phyloP scores from a whole-genome alignment of 129 eudicot genomes.

The Smallanthus sonchifolius region DNA sequence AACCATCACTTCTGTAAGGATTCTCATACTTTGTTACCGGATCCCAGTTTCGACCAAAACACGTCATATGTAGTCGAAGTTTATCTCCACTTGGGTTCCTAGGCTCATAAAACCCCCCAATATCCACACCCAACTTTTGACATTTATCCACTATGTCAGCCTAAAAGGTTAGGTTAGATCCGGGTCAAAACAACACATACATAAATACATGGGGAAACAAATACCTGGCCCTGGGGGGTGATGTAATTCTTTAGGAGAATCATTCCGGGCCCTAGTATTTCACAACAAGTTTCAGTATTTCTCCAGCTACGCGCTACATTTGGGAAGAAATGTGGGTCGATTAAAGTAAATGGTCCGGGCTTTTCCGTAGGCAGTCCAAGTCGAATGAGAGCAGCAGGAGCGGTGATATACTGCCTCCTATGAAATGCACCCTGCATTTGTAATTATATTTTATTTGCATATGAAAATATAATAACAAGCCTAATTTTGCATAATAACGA shows the following conservation, averaged over 20 bases:
- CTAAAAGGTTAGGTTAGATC: constrained; percentile 17
- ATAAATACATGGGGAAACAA: too few species aligned
- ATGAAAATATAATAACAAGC: too few species aligned
- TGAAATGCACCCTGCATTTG: too few species aligned
- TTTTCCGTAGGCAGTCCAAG: too few species aligned
- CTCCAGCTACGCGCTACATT: neutral
- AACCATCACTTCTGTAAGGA: constrained; percentile 19
- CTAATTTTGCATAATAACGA: too few species aligned
- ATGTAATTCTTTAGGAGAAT: neutral
- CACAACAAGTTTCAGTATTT: neutral
- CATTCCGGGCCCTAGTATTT: neutral
- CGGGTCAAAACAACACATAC: too few species aligned
- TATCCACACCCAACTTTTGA: constrained; percentile 42
- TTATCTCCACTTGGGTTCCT: constrained; percentile 41
- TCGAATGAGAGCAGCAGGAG: too few species aligned
- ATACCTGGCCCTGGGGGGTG: neutral
- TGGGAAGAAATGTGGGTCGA: too few species aligned
- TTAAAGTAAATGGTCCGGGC: too few species aligned
- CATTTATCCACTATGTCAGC: constrained; percentile 39
- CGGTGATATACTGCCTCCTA: too few species aligned
- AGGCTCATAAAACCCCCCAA: constrained; percentile 52
- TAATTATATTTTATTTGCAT: too few species aligned
- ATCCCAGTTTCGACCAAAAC: constrained; percentile 55
- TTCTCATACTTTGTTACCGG: constrained; percentile 35
- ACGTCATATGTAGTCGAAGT: constrained; percentile 48